phyloP scores from a whole-genome alignment of 768 basidiomycete species.

The Lactifluus piperatus region DNA sequence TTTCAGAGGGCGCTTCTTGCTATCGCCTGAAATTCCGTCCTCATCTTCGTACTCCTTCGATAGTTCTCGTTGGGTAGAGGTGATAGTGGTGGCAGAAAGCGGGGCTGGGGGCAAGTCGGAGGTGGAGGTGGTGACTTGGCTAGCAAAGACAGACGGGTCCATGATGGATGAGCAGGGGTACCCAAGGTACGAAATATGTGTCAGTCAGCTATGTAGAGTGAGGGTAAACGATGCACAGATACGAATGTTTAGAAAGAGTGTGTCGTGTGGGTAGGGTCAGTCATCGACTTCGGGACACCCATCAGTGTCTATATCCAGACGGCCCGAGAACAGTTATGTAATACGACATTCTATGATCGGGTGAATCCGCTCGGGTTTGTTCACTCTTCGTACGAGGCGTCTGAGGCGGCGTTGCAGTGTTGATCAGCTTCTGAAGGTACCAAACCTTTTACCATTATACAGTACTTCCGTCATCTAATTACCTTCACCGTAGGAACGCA shows the following conservation, averaged over 20 bases:
- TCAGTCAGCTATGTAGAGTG: not conserved
- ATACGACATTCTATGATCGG: not conserved
- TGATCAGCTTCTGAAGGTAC: no score
- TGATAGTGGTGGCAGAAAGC: not conserved
- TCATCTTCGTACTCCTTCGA: conserved; percentile 12
- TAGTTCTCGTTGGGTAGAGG: not conserved
- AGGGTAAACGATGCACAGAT: not conserved
- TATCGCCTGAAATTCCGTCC: conserved; percentile 28
- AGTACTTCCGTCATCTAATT: not conserved
- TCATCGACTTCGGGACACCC: not conserved
- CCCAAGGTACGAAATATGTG: not conserved
- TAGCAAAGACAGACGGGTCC: not conserved
- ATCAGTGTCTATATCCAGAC: not conserved
- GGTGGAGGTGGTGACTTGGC: conserved; percentile 2
- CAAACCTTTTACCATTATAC: not conserved
- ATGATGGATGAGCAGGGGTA: not conserved
- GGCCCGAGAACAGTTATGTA: not conserved
- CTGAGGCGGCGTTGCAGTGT: no score
- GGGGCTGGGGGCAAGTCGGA: not conserved
- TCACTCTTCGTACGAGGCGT: no score
- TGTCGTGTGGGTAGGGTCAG: not conserved
- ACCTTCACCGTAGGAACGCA: not conserved
- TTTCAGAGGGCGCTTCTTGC: conserved; percentile 35
- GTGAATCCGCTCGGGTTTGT: not conserved
- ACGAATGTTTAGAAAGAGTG: not conserved